Conservation (phyloP, 805 yeast species). For the Danielozyma ontarioensis region DNA sequence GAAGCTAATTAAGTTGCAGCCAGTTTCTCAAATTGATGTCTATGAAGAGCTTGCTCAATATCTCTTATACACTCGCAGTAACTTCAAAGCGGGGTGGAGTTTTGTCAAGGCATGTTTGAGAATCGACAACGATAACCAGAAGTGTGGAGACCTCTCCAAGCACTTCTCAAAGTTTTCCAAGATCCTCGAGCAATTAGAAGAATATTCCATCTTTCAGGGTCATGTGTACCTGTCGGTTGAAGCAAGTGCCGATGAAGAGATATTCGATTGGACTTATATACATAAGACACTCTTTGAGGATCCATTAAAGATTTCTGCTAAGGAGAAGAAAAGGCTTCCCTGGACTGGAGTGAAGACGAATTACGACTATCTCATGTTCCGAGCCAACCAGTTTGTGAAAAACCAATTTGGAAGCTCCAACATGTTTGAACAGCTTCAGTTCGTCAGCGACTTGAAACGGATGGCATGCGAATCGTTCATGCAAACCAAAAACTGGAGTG, state of each 20-base stretch:
- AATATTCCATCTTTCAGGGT: constrained; percentile 36
- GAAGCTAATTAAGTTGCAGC: constrained; percentile 22
- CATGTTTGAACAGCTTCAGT: constrained; percentile 15
- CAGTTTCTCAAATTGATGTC: constrained; percentile 17
- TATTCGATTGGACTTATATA: constrained; percentile 15
- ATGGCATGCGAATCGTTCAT: constrained; percentile 38
- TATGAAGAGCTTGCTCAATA: constrained; percentile 24
- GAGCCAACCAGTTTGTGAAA: constrained; percentile 25
- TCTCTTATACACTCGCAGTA: constrained; percentile 45
- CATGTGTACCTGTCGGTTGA: constrained; percentile 22
- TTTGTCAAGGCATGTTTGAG: constrained; percentile 65
- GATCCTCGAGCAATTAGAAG: constrained; percentile 34
- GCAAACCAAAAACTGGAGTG: constrained; percentile 14
- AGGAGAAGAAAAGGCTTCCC: constrained; percentile 19
- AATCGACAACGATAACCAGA: constrained; percentile 65
- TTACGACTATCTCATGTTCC: constrained; percentile 36
- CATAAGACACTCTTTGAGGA: constrained; percentile 21
- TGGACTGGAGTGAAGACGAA: constrained; percentile 32
- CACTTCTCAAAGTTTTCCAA: constrained; percentile 43
- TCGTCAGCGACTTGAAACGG: constrained; percentile 27
- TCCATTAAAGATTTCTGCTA: constrained; percentile 21
- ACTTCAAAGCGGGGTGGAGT: constrained; percentile 47
- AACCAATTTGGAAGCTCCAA: constrained; percentile 8
- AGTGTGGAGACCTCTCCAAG: constrained; percentile 55
- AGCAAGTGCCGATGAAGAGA: constrained; percentile 13